These are phyloP conservation scores for Aureobasidium sp. DNA, from an alignment of 2,329 filamentous ascomycete genomes.

Conservation along the genomic window DNA sequence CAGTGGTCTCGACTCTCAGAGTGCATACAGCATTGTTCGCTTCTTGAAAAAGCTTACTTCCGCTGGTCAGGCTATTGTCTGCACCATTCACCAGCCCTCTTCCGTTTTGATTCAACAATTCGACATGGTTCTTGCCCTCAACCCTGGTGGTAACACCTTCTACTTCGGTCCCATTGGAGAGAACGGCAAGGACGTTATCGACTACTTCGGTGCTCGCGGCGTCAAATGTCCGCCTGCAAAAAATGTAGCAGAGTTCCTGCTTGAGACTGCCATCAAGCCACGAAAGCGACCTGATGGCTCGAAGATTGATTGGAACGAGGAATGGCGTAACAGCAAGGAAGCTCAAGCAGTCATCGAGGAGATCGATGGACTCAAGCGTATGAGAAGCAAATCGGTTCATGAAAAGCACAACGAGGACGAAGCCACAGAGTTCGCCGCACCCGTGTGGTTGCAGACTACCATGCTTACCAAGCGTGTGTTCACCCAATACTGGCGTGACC, in stretches of 20 bases:
- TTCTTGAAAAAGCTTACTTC: constrained; percentile 62
- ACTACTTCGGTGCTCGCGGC: constrained; percentile 62
- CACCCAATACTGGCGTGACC: constrained; percentile 67
- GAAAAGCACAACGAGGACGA: constrained; percentile 19
- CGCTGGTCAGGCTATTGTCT: constrained; percentile 64
- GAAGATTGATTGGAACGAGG: constrained; percentile 64
- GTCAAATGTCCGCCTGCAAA: constrained; percentile 59
- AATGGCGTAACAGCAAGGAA: constrained; percentile 62
- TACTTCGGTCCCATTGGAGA: constrained; percentile 67
- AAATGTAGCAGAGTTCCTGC: constrained; percentile 60
- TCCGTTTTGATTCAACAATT: constrained; percentile 65
- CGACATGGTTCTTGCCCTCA: constrained; percentile 64
- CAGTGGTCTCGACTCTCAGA: constrained; percentile 62
- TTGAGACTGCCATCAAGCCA: constrained; percentile 57
- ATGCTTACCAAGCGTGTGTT: constrained; percentile 66
- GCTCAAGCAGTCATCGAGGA: constrained; percentile 54
- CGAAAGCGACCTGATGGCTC: constrained; percentile 47
- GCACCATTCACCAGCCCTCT: constrained; percentile 67
- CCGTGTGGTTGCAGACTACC: constrained; percentile 54
- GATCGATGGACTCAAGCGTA: constrained; percentile 56
- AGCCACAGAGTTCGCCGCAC: constrained; percentile 51
- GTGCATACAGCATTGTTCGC: constrained; percentile 59
- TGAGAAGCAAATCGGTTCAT: constrained; percentile 45
- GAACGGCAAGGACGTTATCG: constrained; percentile 56
- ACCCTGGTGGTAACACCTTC: constrained; percentile 62